These are phyloP conservation scores for Penicillium canescens DNA, from an alignment of 495 filamentous ascomycete genomes.

Conservation along the genomic window DNA sequence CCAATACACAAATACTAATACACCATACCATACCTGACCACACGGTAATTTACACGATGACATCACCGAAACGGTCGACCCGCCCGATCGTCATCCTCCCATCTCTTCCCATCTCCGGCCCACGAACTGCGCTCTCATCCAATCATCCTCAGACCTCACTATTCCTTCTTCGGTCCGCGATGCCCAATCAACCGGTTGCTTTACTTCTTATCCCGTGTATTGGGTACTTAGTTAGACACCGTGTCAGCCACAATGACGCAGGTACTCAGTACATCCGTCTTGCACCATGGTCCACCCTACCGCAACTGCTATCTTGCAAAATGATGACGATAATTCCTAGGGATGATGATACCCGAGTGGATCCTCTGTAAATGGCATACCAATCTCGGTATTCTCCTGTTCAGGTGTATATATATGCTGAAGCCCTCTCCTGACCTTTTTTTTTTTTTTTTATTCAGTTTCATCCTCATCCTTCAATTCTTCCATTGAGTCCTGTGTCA, in stretches of 20 bases:
- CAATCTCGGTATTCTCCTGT: conserved; percentile 7
- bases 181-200: no score
- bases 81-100: conserved; percentile 43
- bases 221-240: conserved; percentile 14
- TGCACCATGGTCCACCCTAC: conserved; percentile 14
- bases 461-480: conserved; percentile 13
- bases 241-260: conserved; percentile 18
- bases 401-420: no score
- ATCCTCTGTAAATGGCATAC: conserved; percentile 20
- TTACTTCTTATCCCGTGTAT: conserved; percentile 10
- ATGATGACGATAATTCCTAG: conserved; percentile 47
- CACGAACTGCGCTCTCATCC: background rate
- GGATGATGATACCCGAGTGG: conserved; percentile 39
- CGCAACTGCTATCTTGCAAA: conserved; percentile 19
- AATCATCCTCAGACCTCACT: conserved; percentile 7
- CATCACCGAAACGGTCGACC: conserved; percentile 40
- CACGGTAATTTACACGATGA: conserved; percentile 30
- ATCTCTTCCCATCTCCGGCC: conserved; percentile 35
- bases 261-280: conserved; percentile 21
- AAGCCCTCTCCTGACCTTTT: background rate
- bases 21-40: no score
- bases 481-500: conserved; percentile 14
- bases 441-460: conserved; percentile 6
- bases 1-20: no score
- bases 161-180: no score